Evolutionary conservation across 2,329 filamentous ascomycete genomes (phyloP), one percentile per base, ranked within the genome.

Genomic region (Paramyrothecium roridum): DNA sequence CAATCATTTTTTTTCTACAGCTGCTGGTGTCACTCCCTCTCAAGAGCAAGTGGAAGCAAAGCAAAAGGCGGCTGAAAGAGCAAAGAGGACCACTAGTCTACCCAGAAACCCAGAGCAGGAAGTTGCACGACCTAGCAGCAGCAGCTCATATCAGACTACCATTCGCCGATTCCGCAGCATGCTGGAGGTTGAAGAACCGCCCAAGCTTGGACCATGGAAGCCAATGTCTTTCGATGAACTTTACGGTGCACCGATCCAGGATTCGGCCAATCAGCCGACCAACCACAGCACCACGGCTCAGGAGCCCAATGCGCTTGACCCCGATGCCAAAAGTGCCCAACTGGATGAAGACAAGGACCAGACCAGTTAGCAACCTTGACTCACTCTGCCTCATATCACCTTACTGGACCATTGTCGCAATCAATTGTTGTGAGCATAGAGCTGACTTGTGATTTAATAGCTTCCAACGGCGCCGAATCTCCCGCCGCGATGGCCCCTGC

Each of bases 141-240:
- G 13, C 37, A 43, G 37, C 12, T 43, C 37, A 19, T 43, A 19
- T 13, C 4, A 43, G 4, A 7, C 13, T 19, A 43, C 37, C 37
- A 43, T 43, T 19, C 37, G 37, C n/a, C 37, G 37, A 19, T 43
- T 43, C 12, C 75, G 77, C 56, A 84, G 80, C 66, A 80, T 84
- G 81, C 71, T 83, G 20, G 76, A 80, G 48, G 70, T 83, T 19
- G 80, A 80, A 48, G 73, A 75, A 26, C 73, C 76, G 2, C 79
- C 80, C 13, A 78, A 61, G 56, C 69, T 82, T 22, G 72, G 68
- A 8, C 70, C 75, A 4, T 67, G 74, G 58, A 73, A 72, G 52
- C 74, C 75, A 34, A 71, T 80, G 59, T 73, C 72, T 12, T 79
- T 76, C 61, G 76, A 78, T 22, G 79, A 81, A 66, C 72, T 82